Base-by-base conservation (phyloP, 208 protist species). In the Tritrichomonas foetus region DNA sequence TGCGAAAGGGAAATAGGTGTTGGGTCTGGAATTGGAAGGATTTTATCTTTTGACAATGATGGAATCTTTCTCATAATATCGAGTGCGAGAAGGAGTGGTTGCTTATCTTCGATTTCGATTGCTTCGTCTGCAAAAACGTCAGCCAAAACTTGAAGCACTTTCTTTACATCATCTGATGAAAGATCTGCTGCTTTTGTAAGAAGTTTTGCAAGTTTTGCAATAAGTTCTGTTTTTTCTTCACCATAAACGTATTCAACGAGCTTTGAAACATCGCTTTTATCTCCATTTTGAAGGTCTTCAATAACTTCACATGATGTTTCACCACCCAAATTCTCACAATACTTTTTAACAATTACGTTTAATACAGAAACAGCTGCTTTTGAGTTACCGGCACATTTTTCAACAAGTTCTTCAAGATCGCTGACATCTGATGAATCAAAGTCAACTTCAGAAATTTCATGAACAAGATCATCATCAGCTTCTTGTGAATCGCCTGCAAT, bases 1-100 rank as follows among this genome's bases (percentile, higher is more conserved):
- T 89, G 78, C 11, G 78, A 57, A 61, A 57, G 20, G 33, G 78
- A 89, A 27, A 89, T 47, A 27, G 78, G 78, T 89, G 78, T 89
- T 89, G 41, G 78, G 27, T 89, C 78, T 39, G 78, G 78, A 13
- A 89, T 89, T 14, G 53, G 14, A 50, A 89, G 25, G 5, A 5
- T 61, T 9, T 82, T 82, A 20, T 89, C 27, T 16, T 16, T 27
- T 8, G 3, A 39, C 20, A 69, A 69, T n/a, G 8, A 5, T 8
- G 64, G 64, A 8, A 33, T n/a, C 25, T 33, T 33, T 57, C 41
- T 89, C 8, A 89, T 39, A 33, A 8, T 20, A 49, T 89, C 30
- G 0, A 89, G 47, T 39, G 78, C 78, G 47, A 89, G 1, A 1
- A 89, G 33, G 1, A 89, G 44, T 22, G 47, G 47, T 30, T 57